Evolutionary conservation across 1,284 basidiomycete genomes (phyloP).

Genomic region (Termitomyces sp.): DNA sequence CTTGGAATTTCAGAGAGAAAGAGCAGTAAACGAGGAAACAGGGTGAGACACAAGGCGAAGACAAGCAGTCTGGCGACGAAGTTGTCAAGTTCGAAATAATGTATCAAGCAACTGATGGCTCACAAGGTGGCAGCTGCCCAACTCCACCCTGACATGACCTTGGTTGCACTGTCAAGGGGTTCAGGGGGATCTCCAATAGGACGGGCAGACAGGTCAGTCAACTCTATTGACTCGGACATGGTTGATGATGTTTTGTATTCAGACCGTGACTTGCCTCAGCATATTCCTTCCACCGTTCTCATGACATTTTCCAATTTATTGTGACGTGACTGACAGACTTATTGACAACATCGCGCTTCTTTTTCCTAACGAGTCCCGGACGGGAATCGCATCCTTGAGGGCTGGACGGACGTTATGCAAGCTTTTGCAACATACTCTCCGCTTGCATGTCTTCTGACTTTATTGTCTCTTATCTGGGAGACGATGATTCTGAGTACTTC

Average conservation of each 20-base stretch:
- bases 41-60: conserved; percentile 41
- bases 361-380: neutral
- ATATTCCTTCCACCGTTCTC: conserved; percentile 4
- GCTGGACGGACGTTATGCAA: neutral
- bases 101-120: conserved; percentile 9
- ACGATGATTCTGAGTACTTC: conserved; percentile 49
- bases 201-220: conserved; percentile 25
- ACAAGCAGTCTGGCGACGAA: conserved; percentile 35
- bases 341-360: neutral
- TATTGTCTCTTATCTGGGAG: conserved; percentile 25
- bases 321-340: neutral
- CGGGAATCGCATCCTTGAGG: neutral
- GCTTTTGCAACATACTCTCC: conserved; percentile 5
- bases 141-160: conserved; percentile 40
- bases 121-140: conserved; percentile 42
- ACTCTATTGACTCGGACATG: conserved; percentile 25
- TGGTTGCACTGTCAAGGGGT: conserved; percentile 7
- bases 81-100: neutral
- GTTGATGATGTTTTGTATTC: neutral
- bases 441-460: conserved; percentile 19
- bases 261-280: neutral
- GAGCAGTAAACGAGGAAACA: conserved; percentile 58
- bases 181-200: conserved; percentile 4
- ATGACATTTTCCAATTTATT: conserved; percentile 1
- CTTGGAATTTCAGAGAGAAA: conserved; percentile 47